Conservation (phyloP, 768 basidiomycete genomes). For the Leccinum sublutescens region DNA sequence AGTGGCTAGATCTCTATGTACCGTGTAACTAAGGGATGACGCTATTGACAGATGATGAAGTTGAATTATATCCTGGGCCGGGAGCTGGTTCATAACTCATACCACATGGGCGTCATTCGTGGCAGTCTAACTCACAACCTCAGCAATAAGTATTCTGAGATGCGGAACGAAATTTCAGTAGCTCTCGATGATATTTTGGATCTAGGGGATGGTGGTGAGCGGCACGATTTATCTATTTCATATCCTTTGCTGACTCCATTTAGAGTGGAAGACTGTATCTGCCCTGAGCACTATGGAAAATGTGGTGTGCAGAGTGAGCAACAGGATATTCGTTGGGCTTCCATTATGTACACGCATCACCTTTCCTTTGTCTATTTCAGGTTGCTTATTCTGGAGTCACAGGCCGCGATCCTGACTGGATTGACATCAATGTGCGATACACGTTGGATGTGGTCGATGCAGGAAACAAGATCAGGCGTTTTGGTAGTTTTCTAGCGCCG, state of each 20-base stretch:
- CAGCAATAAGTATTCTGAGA: slow-evolving; percentile 22
- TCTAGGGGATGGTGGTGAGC: slow-evolving; percentile 14
- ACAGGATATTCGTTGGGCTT: slow-evolving; percentile 42
- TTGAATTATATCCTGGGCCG: slow-evolving; percentile 39
- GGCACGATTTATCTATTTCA: background rate
- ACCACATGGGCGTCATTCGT: slow-evolving; percentile 33
- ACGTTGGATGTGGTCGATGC: no score
- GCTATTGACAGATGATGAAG: slow-evolving; percentile 33
- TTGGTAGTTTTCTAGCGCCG: no score
- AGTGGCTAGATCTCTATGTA: no score
- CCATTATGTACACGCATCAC: slow-evolving; percentile 21
- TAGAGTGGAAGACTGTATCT: no score
- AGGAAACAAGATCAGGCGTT: no score
- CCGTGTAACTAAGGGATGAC: background rate
- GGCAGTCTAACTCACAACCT: slow-evolving; percentile 38
- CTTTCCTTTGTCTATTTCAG: no score
- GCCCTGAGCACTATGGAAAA: slow-evolving; percentile 20
- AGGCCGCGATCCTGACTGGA: no score
- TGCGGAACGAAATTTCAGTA: slow-evolving; percentile 31
- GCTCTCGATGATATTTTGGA: slow-evolving; percentile 42
- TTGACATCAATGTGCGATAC: no score
- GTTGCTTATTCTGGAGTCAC: no score
- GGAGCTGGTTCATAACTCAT: slow-evolving; percentile 29
- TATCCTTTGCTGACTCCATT: no score
- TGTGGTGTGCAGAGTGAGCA: background rate